phyloP scores from a whole-genome alignment of 1,284 basidiomycete genomes.

The Cutaneotrichosporon cutaneum region DNA sequence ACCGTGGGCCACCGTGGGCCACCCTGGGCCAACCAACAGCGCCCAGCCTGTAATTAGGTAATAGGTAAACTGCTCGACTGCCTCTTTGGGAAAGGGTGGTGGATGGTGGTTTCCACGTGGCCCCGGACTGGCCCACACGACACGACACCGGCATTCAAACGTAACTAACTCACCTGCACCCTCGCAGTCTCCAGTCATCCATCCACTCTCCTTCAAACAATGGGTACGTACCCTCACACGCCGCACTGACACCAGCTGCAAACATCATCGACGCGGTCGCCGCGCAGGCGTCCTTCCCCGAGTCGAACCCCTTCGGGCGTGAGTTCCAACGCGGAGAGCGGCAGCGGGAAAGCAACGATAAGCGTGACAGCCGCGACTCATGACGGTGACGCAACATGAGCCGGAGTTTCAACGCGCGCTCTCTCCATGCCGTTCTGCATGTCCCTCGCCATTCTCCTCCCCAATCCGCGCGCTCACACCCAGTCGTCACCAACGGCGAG shows the following conservation, averaged over 20 bases:
- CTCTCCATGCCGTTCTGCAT: neutral
- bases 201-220: neutral
- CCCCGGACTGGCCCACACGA: neutral
- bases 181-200: neutral
- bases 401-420: neutral
- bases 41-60: too few species aligned
- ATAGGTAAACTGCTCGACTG: neutral
- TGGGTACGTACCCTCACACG: neutral
- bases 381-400: neutral
- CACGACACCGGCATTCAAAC: neutral
- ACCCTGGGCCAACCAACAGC: neutral
- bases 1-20: neutral
- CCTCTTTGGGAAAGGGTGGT: neutral
- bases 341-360: neutral
- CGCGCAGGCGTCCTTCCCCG: slow-evolving; percentile 67
- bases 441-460: too few species aligned
- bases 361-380: neutral
- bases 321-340: slow-evolving; percentile 41
- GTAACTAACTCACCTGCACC: neutral
- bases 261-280: slow-evolving; percentile 55
- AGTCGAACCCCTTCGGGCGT: slow-evolving; percentile 79
- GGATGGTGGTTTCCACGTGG: neutral
- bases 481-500: slow-evolving; percentile 84
- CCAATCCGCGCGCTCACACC: slow-evolving; percentile 13
- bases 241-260: neutral